phyloP scores from a whole-genome alignment of 2,329 filamentous ascomycete species.

The Fusarium nematophilum region DNA sequence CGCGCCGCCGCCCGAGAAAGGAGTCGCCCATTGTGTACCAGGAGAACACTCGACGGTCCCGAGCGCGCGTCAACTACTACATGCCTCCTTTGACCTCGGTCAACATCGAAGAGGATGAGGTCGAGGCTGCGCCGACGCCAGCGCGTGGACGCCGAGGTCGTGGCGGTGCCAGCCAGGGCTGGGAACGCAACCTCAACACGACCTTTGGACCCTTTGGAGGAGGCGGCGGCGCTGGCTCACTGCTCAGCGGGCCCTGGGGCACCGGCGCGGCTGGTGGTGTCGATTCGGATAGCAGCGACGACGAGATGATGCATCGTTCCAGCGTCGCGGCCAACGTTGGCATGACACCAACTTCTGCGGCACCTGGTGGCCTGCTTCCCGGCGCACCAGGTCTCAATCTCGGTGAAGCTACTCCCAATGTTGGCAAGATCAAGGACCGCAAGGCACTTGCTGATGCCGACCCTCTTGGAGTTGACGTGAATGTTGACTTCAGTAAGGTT shows the following conservation, averaged over 20 bases:
- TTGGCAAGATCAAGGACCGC: slow-evolving; percentile 93
- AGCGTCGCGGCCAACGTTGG: slow-evolving; percentile 68
- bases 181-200: slow-evolving; percentile 87
- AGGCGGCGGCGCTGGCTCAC: slow-evolving; percentile 76
- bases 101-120: slow-evolving; percentile 79
- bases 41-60: slow-evolving; percentile 63
- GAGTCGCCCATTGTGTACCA: slow-evolving; percentile 69
- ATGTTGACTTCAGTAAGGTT: slow-evolving; percentile 93
- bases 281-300: slow-evolving; percentile 97
- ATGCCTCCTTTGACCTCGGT: slow-evolving; percentile 75
- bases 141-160: slow-evolving; percentile 75
- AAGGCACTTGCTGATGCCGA: slow-evolving; percentile 94
- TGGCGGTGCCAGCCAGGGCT: slow-evolving; percentile 67
- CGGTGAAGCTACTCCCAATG: slow-evolving; percentile 73
- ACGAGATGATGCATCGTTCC: slow-evolving; percentile 79
- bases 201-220: slow-evolving; percentile 95
- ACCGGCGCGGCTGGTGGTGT: slow-evolving; percentile 79
- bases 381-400: slow-evolving; percentile 54
- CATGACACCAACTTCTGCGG: slow-evolving; percentile 67
- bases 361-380: slow-evolving; percentile 59
- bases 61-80: slow-evolving; percentile 81
- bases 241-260: slow-evolving; percentile 80
- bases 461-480: slow-evolving; percentile 91
- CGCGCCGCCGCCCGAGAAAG: slow-evolving; percentile 63
- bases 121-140: slow-evolving; percentile 75